Percentiles rank a stretch among this genome's conserved stretches.
Conservation (phyloP, 768 basidiomycete species). For the Chalciporus pseudorubinellus region DNA sequence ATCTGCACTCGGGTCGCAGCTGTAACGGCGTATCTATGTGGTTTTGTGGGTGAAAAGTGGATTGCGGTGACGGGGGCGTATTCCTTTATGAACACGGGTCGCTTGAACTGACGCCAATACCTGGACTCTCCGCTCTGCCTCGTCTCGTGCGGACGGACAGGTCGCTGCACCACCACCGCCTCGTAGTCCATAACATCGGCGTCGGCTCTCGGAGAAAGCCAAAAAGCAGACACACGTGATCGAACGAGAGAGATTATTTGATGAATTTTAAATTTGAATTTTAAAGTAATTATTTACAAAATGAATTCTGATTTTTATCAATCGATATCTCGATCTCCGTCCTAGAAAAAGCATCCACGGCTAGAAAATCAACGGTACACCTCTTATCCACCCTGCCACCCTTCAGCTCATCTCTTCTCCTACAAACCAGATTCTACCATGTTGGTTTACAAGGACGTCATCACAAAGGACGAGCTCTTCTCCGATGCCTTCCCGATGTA, state of each 20-base stretch:
- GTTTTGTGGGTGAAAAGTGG: conserved; percentile 83
- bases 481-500: conserved; percentile 90
- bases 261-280: conserved; percentile 6
- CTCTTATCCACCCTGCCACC: background rate
- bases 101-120: conserved; percentile 84
- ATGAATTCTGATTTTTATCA: no score
- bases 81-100: conserved; percentile 95
- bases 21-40: conserved; percentile 94
- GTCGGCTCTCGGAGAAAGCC: conserved; percentile 4
- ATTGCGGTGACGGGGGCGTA: conserved; percentile 94
- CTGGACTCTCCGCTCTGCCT: conserved; percentile 74
- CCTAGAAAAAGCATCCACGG: background rate
- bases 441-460: conserved; percentile 73
- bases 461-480: conserved; percentile 83
- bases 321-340: conserved; percentile 8
- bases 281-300: no score
- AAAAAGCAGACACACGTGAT: background rate
- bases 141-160: conserved; percentile 53
- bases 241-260: conserved; percentile 15
- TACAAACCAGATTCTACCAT: conserved; percentile 40
- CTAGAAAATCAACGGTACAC: no score
- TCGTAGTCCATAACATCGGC: conserved; percentile 70
- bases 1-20: conserved; percentile 92
- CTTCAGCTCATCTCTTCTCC: background rate
- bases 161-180: conserved; percentile 61